Evolutionary conservation across 495 filamentous ascomycete species (phyloP), one percentile per base, ranked within the genome.

Genomic region (Hypomontagnella submonticulosa): DNA sequence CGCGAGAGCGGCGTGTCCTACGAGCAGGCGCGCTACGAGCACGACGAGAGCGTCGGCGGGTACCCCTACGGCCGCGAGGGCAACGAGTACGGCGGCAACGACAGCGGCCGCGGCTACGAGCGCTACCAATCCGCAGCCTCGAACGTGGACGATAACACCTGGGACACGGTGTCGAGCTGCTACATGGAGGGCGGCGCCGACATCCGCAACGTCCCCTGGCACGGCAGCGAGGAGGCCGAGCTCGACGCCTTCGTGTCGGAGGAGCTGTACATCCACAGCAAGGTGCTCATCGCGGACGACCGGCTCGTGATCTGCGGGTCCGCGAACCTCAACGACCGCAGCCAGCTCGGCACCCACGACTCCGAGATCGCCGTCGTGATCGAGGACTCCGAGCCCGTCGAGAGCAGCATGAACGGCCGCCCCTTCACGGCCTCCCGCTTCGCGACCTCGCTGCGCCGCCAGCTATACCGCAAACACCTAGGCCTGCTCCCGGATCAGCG

Each of bases 251-350:
- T 93, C 69, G 93, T 98, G 32, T 91, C 87, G 41, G 94, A 98
- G 73, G 90, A 96, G 76, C 88, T 98, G 18, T 98, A 98, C 74
- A 88, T 97, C 58, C 94, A 98, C 79, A 88, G 88, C 68, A 98
- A 98, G 82, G 85, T 97, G 34, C 85, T 97, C 63, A 94, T 98
- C 73, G 93, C 93, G 53, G 93, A 98, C 71, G 93, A 98, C 76
- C 84, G 87, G 4, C 78, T 92, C 49, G 94, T 92, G 27, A 93
- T 98, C 73, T 92, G 90, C 76, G 94, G 94, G 47, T 94, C 90
- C 0, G 94, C 94, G 33, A 98, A 98, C 75, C 76, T 98, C 40
- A 98, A 98, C 77, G 94, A 98, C 76, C 90, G 94, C 63, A 94
- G 90, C 16, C 94, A 98, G 75, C 84, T 97, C 12, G 94, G 94